Conservation (phyloP, 2,329 filamentous ascomycete species). For the Penicillium sp. region DNA sequence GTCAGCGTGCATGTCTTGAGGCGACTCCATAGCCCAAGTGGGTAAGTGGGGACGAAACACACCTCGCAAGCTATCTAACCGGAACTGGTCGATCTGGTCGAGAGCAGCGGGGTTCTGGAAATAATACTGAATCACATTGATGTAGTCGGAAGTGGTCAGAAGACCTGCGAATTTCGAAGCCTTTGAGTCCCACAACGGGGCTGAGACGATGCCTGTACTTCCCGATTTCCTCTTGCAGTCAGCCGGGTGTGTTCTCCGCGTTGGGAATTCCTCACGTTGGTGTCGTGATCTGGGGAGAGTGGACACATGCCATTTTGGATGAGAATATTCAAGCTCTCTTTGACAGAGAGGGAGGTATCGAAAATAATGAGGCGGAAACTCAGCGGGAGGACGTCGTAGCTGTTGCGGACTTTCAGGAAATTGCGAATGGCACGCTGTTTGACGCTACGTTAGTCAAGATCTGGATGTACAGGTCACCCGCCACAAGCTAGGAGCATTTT, state of each 20-base stretch:
- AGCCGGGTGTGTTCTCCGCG: slow-evolving; percentile 7
- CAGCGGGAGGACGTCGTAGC: slow-evolving; percentile 94
- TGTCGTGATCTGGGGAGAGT: not conserved
- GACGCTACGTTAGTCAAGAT: slow-evolving; percentile 30
- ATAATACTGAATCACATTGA: slow-evolving; percentile 99
- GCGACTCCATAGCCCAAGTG: not conserved
- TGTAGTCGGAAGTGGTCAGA: slow-evolving; percentile 93
- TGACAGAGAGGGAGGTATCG: slow-evolving; percentile 91
- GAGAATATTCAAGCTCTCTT: slow-evolving; percentile 93
- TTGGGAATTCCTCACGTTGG: not conserved
- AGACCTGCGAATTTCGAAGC: slow-evolving; percentile 91
- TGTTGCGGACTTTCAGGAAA: slow-evolving; percentile 93
- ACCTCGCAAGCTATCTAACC: slow-evolving; percentile 89
- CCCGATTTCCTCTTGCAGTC: slow-evolving; percentile 19
- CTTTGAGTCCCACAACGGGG: slow-evolving; percentile 93
- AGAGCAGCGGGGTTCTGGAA: slow-evolving; percentile 94
- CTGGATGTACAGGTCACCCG: slow-evolving; percentile 16
- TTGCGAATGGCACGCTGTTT: slow-evolving; percentile 83
- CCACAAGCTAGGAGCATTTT: slow-evolving; percentile 12
- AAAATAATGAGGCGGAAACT: slow-evolving; percentile 95
- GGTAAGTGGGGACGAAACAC: slow-evolving; percentile 27
- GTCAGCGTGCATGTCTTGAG: not conserved
- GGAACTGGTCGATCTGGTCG: slow-evolving; percentile 88
- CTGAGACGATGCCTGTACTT: slow-evolving; percentile 84
- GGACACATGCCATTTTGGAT: slow-evolving; percentile 79